These are phyloP conservation scores for Coemansia sp. DNA, from an alignment of 192 early-diverging fungal genomes.

Conservation along the genomic window DNA sequence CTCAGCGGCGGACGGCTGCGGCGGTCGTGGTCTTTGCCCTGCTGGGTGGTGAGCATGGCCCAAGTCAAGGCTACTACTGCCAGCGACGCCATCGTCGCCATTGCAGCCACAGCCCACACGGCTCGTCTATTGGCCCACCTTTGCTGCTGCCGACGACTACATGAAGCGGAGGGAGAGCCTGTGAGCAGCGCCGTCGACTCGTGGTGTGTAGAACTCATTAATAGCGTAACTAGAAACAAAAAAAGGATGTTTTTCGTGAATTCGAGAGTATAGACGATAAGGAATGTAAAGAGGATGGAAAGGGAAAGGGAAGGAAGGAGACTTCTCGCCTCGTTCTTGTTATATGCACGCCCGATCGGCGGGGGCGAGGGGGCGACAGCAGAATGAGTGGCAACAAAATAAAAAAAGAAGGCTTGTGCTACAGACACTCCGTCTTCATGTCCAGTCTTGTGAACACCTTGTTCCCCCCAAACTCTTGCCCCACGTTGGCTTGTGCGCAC, in stretches of 20 bases:
- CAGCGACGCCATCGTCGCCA: background rate
- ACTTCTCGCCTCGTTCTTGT: background rate
- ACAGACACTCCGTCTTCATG: background rate
- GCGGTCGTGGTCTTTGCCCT: background rate
- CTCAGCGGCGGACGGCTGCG: constrained; percentile 13
- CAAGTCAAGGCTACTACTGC: constrained; percentile 4
- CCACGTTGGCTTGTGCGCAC: background rate
- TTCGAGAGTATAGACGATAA: background rate
- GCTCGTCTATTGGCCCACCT: background rate
- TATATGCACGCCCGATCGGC: constrained; percentile 1
- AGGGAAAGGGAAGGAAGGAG: background rate
- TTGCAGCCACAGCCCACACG: background rate
- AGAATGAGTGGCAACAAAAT: no score
- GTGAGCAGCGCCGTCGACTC: constrained; percentile 13
- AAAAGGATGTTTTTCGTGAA: no score
- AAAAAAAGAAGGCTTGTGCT: no score
- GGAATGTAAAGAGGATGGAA: background rate
- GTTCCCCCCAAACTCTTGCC: background rate
- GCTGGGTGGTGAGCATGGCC: background rate
- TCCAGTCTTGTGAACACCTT: background rate
- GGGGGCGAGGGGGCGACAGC: no score
- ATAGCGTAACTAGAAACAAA: background rate
- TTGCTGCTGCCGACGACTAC: background rate
- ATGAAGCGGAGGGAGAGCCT: background rate
- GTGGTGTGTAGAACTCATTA: background rate